Evolutionary conservation across 768 basidiomycete genomes (phyloP).

Genomic region (Auricularia sp.): DNA sequence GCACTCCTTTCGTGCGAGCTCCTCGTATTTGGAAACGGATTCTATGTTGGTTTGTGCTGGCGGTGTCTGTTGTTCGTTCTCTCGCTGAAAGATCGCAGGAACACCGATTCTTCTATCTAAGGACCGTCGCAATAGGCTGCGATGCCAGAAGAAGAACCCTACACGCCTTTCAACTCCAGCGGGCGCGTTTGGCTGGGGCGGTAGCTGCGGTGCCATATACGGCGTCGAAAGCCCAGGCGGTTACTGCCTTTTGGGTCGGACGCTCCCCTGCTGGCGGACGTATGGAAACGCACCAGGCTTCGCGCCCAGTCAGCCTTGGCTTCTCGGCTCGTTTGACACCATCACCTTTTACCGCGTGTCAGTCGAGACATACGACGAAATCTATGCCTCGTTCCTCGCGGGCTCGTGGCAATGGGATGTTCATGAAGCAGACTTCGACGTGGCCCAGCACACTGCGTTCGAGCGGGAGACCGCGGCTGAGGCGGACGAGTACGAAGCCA

Average conservation of each 20-base stretch:
- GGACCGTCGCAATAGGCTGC: conserved; percentile 45
- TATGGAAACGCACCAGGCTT: conserved; percentile 46
- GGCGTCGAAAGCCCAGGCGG: conserved; percentile 56
- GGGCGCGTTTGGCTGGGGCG: conserved; percentile 65
- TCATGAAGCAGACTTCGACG: conserved; percentile 41
- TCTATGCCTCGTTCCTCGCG: conserved; percentile 12
- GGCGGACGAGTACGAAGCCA: conserved; percentile 29
- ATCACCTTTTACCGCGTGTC: conserved; percentile 40
- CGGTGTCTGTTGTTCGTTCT: conserved; percentile 8
- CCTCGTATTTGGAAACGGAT: conserved; percentile 54
- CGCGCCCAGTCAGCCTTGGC: conserved; percentile 40
- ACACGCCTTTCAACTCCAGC: conserved; percentile 56
- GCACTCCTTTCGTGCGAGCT: conserved; percentile 39
- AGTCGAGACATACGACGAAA: conserved; percentile 37
- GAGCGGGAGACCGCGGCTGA: conserved; percentile 32
- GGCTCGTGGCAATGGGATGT: conserved; percentile 27
- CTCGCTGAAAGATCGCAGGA: neutral
- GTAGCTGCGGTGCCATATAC: conserved; percentile 55
- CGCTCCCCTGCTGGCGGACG: conserved; percentile 55
- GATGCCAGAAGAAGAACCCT: conserved; percentile 69
- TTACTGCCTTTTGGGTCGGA: conserved; percentile 53
- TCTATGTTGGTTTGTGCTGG: conserved; percentile 55
- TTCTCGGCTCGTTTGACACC: conserved; percentile 54
- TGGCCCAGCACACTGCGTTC: conserved; percentile 38
- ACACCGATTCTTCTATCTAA: conserved; percentile 26